phyloP scores from a whole-genome alignment of 2,329 filamentous ascomycete genomes.

The Nigrospora sphaerica region DNA sequence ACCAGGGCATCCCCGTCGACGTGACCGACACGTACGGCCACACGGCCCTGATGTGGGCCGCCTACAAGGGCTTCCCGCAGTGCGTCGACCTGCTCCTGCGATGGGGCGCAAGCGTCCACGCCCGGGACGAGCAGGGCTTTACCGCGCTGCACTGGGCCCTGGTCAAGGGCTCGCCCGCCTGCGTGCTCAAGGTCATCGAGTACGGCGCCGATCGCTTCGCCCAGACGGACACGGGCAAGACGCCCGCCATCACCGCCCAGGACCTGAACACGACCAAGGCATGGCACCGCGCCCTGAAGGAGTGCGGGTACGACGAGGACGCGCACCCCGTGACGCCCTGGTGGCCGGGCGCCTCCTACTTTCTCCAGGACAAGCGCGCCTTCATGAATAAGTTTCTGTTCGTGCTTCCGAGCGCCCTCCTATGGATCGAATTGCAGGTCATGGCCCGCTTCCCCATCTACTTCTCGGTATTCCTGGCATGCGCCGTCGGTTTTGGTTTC shows the following conservation, averaged over 20 bases:
- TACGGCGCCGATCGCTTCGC: conserved; percentile 92
- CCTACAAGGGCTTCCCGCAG: conserved; percentile 91
- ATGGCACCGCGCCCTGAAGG: conserved; percentile 76
- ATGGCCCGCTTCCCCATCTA: conserved; percentile 69
- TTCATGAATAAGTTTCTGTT: conserved; percentile 86
- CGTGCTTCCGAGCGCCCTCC: conserved; percentile 73
- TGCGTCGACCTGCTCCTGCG: conserved; percentile 88
- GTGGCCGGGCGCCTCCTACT: conserved; percentile 65
- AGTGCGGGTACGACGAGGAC: conserved; percentile 77
- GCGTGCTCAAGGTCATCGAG: conserved; percentile 89
- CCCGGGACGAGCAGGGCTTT: conserved; percentile 84
- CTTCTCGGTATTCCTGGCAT: conserved; percentile 64
- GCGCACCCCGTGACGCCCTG: conserved; percentile 63
- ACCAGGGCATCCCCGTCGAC: conserved; percentile 93
- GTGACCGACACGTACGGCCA: conserved; percentile 84
- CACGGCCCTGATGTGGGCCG: conserved; percentile 96
- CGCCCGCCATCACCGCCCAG: conserved; percentile 73
- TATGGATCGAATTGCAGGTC: conserved; percentile 65
- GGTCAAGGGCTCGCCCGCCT: conserved; percentile 84
- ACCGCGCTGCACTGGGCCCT: conserved; percentile 94
- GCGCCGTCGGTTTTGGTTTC: conserved; percentile 60
- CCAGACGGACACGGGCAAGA: conserved; percentile 84
- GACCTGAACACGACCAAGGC: conserved; percentile 82
- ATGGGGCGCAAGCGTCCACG: conserved; percentile 92
- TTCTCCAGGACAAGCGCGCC: conserved; percentile 68